Conservation (phyloP, 2,329 filamentous ascomycete species). For the Simplicillium aogashimaense region DNA sequence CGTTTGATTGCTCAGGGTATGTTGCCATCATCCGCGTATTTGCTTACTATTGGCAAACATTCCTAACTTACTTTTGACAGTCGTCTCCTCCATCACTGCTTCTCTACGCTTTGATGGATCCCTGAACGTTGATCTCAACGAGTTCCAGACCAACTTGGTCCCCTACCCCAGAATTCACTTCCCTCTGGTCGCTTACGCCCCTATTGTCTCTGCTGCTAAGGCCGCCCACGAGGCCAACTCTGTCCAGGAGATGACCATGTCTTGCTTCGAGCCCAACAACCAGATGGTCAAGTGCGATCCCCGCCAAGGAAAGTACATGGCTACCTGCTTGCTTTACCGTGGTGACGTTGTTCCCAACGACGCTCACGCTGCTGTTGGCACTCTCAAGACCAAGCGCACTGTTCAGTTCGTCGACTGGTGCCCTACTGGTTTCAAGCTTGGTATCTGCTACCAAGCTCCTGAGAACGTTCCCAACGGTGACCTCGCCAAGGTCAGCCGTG, state of each 20-base stretch:
- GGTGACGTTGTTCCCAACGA: conserved; percentile 97
- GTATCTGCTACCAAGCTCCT: conserved; percentile 99
- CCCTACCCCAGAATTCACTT: conserved; percentile 99
- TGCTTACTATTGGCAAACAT: background rate
- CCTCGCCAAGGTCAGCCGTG: conserved; percentile 94
- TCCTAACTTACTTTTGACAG: conserved; percentile 32
- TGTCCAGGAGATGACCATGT: conserved; percentile 96
- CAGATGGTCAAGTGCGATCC: conserved; percentile 99
- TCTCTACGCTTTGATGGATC: conserved; percentile 98
- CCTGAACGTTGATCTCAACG: conserved; percentile 97
- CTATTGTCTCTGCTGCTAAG: conserved; percentile 90
- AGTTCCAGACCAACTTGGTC: conserved; percentile 99
- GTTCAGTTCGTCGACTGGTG: conserved; percentile 99
- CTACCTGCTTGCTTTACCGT: conserved; percentile 94
- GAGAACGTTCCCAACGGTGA: conserved; percentile 95
- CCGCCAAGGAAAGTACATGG: conserved; percentile 99
- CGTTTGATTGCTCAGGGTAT: conserved; percentile 92
- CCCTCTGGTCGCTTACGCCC: conserved; percentile 92
- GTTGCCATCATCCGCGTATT: background rate
- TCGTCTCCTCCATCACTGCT: conserved; percentile 96
- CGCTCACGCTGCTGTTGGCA: conserved; percentile 82
- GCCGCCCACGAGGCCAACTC: conserved; percentile 97
- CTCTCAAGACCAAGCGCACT: conserved; percentile 97
- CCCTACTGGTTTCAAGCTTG: conserved; percentile 99
- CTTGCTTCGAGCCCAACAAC: conserved; percentile 99